phyloP scores from a whole-genome alignment of 2,329 filamentous ascomycete species.

The Ceratocystis alfenasii region DNA sequence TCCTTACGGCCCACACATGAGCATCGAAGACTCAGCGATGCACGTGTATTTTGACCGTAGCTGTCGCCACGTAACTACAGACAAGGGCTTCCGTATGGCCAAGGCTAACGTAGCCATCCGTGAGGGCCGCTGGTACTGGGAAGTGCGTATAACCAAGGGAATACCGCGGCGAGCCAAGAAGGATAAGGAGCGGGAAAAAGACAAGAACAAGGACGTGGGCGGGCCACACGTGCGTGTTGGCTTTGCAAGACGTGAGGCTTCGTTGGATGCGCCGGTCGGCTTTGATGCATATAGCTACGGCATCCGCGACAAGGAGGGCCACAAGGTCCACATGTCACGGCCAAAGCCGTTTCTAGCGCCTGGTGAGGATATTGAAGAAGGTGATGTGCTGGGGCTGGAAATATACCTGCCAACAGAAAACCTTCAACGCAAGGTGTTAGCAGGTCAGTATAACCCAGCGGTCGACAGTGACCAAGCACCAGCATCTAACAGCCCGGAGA shows the following conservation, averaged over 20 bases:
- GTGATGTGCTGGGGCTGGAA: slow-evolving; percentile 87
- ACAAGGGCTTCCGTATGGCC: slow-evolving; percentile 85
- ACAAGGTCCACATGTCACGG: slow-evolving; percentile 85
- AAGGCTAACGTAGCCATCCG: slow-evolving; percentile 82
- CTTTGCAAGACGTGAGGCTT: slow-evolving; percentile 70
- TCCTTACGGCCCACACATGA: slow-evolving; percentile 74
- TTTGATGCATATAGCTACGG: slow-evolving; percentile 92
- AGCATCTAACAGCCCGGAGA: slow-evolving; percentile 23
- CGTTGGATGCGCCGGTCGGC: slow-evolving; percentile 69
- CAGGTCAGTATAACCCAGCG: slow-evolving; percentile 76
- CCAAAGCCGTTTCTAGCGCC: slow-evolving; percentile 80
- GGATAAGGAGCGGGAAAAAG: slow-evolving; percentile 25
- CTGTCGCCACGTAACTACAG: slow-evolving; percentile 69
- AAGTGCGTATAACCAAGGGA: slow-evolving; percentile 78
- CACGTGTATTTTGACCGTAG: slow-evolving; percentile 71
- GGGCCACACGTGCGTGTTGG: slow-evolving; percentile 68
- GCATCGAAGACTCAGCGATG: slow-evolving; percentile 80
- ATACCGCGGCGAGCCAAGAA: slow-evolving; percentile 39
- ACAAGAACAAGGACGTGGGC: slow-evolving; percentile 34
- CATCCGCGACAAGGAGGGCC: slow-evolving; percentile 75
- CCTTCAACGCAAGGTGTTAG: slow-evolving; percentile 77
- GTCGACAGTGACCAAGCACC: slow-evolving; percentile 50
- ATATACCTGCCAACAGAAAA: slow-evolving; percentile 78
- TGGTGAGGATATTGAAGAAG: slow-evolving; percentile 69
- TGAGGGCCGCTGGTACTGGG: slow-evolving; percentile 87